Percentiles rank a stretch among this genome's conserved stretches.
These are phyloP conservation scores for Pythium inflatum DNA, from an alignment of 352 stramenopile species.

Conservation along the genomic window DNA sequence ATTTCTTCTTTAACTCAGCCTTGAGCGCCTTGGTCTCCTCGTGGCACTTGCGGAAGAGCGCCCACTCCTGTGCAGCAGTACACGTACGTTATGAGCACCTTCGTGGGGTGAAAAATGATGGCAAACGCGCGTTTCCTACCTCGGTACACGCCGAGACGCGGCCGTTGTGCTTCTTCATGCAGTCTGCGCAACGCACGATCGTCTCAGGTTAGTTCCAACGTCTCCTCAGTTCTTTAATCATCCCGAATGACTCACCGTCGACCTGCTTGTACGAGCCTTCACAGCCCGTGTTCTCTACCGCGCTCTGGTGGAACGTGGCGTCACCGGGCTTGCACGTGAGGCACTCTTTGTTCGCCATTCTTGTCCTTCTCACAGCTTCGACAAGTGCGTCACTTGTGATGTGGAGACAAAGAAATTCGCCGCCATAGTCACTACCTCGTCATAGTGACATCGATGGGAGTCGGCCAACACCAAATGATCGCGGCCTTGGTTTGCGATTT, in stretches of 20 bases:
- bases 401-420: too few relatives aligned
- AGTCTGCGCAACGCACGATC: conserved; percentile 47
- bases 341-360: conserved; percentile 67
- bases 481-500: too few relatives aligned
- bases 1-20: conserved; percentile 31
- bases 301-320: conserved; percentile 66
- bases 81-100: too few relatives aligned
- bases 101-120: too few relatives aligned
- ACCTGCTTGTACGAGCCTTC: conserved; percentile 66
- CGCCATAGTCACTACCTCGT: not conserved
- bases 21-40: conserved; percentile 52
- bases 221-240: too few relatives aligned
- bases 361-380: not conserved
- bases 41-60: conserved; percentile 76
- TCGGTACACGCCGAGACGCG: conserved; percentile 75
- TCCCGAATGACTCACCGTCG: conserved; percentile 61
- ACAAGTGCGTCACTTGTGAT: not conserved
- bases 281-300: conserved; percentile 72
- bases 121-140: conserved; percentile 35
- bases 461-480: not conserved
- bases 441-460: conserved; percentile 1
- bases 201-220: too few relatives aligned
- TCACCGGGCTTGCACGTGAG: conserved; percentile 74
- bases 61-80: conserved; percentile 82
- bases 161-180: conserved; percentile 80